phyloP scores from a whole-genome alignment of 2,329 filamentous ascomycete genomes.

The Cryphonectria parasitica region DNA sequence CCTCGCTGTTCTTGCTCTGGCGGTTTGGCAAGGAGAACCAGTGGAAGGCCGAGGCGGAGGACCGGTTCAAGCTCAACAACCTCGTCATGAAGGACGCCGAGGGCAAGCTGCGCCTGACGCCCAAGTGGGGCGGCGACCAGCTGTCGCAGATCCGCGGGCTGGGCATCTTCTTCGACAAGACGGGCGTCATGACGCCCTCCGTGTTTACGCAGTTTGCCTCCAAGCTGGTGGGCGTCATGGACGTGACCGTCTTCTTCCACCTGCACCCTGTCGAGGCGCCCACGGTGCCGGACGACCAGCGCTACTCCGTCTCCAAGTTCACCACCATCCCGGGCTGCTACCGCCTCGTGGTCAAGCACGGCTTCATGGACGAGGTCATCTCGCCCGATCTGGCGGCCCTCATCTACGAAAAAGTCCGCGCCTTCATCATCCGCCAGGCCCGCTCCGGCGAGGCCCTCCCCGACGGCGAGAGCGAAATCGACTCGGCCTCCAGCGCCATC shows the following conservation, averaged over 20 bases:
- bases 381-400: conserved; percentile 63
- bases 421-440: conserved; percentile 46
- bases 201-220: conserved; percentile 73
- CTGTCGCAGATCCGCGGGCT: conserved; percentile 56
- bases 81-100: conserved; percentile 35
- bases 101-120: conserved; percentile 38
- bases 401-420: conserved; percentile 61
- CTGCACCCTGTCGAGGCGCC: conserved; percentile 65
- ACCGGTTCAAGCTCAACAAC: conserved; percentile 55
- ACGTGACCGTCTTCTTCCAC: conserved; percentile 73
- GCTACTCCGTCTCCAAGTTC: conserved; percentile 49
- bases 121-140: conserved; percentile 47
- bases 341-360: conserved; percentile 68
- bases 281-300: conserved; percentile 51
- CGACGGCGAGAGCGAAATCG: conserved; percentile 23
- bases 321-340: conserved; percentile 64
- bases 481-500: conserved; percentile 22
- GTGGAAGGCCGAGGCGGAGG: conserved; percentile 69
- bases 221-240: conserved; percentile 68
- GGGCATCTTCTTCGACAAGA: conserved; percentile 78
- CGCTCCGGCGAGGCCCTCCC: conserved; percentile 30
- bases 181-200: conserved; percentile 64
- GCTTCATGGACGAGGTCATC: conserved; percentile 72
- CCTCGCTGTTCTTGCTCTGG: conserved; percentile 70
- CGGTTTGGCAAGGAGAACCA: conserved; percentile 78